Evolutionary conservation across 2,329 filamentous ascomycete species (phyloP).

Genomic region (Penicillium concentricum): DNA sequence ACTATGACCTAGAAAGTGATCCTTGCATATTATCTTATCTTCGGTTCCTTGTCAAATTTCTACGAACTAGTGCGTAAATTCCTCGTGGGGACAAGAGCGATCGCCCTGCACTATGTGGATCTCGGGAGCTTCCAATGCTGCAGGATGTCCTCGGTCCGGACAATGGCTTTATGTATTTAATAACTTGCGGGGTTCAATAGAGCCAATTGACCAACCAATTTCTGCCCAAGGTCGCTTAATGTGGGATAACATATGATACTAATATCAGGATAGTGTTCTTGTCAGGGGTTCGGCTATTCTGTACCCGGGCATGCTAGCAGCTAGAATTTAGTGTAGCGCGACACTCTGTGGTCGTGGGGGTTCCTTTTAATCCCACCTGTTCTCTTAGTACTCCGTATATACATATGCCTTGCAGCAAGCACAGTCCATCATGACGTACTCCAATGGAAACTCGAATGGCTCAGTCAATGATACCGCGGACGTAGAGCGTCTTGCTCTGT

Average conservation of each 20-base stretch:
- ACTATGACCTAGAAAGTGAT: neutral
- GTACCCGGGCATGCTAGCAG: neutral
- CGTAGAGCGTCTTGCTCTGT: slow-evolving; percentile 1
- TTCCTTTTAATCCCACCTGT: neutral
- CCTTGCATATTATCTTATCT: neutral
- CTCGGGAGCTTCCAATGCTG: neutral
- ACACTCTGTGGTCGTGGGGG: neutral
- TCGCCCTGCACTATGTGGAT: neutral
- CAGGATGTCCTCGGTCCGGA: neutral
- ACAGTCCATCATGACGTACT: neutral
- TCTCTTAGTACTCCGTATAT: neutral
- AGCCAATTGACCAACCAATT: neutral
- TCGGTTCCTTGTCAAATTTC: no score
- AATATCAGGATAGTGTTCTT: neutral
- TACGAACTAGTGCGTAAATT: neutral
- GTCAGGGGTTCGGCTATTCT: neutral
- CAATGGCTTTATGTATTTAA: neutral
- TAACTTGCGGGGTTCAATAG: neutral
- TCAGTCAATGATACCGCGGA: neutral
- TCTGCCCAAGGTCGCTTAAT: neutral
- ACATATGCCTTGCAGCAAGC: neutral
- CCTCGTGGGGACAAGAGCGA: neutral
- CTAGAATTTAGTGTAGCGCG: neutral
- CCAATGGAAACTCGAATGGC: neutral
- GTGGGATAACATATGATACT: neutral